phyloP scores from a whole-genome alignment of 2,329 filamentous ascomycete genomes.

The Penicillium sp. region DNA sequence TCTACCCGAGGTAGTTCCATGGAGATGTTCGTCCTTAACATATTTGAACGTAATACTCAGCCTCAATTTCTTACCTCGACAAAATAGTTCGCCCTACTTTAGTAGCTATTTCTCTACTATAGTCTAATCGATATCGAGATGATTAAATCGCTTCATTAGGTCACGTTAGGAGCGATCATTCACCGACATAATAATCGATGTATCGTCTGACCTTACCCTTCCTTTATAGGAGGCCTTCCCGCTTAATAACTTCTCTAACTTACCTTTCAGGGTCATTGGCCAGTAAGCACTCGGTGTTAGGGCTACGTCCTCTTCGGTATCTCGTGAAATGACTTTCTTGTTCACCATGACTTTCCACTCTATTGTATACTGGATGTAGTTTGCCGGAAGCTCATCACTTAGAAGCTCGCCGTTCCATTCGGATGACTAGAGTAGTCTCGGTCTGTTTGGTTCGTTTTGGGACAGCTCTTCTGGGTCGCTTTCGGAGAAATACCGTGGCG shows the following conservation, averaged over 20 bases:
- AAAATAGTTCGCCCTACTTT: background rate
- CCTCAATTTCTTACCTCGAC: too few species aligned
- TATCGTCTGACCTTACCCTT: conserved; percentile 1
- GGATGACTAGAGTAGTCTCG: conserved; percentile 2
- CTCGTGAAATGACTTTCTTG: background rate
- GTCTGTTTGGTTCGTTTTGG: background rate
- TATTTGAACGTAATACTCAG: too few species aligned
- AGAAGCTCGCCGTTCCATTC: background rate
- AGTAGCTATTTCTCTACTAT: conserved; percentile 15
- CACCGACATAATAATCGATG: conserved; percentile 8
- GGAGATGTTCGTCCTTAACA: too few species aligned
- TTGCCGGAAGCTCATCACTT: conserved; percentile 5
- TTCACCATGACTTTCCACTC: conserved; percentile 14
- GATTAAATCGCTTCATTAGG: conserved; percentile 10
- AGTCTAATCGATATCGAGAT: conserved; percentile 21
- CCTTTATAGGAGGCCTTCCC: too few species aligned
- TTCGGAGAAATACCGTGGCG: too few species aligned
- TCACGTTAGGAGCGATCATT: conserved; percentile 7
- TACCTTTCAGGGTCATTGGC: background rate
- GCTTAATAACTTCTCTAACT: conserved; percentile 2
- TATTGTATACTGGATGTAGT: conserved; percentile 10
- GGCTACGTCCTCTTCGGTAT: conserved; percentile 5
- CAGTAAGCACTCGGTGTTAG: conserved; percentile 7
- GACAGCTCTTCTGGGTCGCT: background rate
- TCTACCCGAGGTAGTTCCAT: too few species aligned